A percentile compares a stretch with the other conserved stretches of the same genome.
phyloP scores from a whole-genome alignment of 228 moss, liverwort and hornwort genomes.

The Sphagnum magellanicum region DNA sequence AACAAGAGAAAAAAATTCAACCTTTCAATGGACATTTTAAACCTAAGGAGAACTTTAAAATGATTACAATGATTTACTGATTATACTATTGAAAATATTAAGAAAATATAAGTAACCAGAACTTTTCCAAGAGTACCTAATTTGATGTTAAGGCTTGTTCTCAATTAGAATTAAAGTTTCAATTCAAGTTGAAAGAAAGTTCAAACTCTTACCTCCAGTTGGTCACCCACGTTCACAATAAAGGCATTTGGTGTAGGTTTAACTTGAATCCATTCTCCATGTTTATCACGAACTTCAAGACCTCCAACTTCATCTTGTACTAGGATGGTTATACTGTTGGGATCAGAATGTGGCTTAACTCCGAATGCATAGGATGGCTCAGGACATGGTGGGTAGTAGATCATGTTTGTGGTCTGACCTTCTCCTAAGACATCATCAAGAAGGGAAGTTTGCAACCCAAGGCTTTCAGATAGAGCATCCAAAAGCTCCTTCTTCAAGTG shows the following conservation, averaged over 20 bases:
- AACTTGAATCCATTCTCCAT: background rate
- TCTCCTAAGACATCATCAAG: background rate
- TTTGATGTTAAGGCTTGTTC: too few relatives aligned
- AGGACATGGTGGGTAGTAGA: conserved; percentile 5
- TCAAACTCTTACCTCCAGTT: background rate
- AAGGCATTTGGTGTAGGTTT: conserved; percentile 1
- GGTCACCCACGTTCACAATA: conserved; percentile 1
- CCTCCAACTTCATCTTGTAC: conserved; percentile 1
- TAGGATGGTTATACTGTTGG: background rate
- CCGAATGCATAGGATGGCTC: background rate
- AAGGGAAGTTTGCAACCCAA: background rate
- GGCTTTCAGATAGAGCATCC: background rate
- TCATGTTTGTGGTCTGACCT: background rate
- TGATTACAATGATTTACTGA: too few relatives aligned
- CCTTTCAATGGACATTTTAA: too few relatives aligned
- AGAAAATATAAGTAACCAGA: too few relatives aligned
- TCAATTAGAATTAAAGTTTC: too few relatives aligned
- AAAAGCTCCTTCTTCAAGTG: background rate
- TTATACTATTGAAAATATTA: too few relatives aligned
- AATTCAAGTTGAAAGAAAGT: too few relatives aligned
- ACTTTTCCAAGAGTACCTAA: too few relatives aligned
- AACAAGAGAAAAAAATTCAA: background rate
- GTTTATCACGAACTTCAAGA: background rate
- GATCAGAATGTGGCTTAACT: background rate
- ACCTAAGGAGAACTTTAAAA: too few relatives aligned